A percentile compares a stretch with the other conserved stretches of the same genome.
Conservation (phyloP, 1,139 yeast genomes). For the Sugiyamaella pinicola region DNA sequence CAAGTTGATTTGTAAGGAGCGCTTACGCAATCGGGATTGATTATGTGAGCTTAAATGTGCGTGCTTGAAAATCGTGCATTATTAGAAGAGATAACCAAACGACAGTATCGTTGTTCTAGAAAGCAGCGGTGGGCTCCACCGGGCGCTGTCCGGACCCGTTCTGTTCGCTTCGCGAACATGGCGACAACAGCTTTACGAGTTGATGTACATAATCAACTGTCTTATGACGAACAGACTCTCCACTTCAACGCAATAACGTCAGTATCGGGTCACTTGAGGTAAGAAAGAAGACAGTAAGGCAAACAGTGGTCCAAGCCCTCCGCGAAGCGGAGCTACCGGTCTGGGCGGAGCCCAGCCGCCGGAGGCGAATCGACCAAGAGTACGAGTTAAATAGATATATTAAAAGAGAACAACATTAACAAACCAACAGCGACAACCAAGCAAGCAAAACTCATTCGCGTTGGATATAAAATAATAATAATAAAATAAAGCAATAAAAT, state of each 20-base stretch:
- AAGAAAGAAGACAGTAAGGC: no score
- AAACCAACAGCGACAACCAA: neutral
- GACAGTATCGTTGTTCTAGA: no score
- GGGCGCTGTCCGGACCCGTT: no score
- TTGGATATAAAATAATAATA: constrained; percentile 1
- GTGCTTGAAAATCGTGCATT: no score
- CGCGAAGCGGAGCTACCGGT: neutral
- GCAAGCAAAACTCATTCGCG: neutral
- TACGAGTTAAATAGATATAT: neutral
- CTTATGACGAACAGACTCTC: neutral
- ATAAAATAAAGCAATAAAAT: neutral
- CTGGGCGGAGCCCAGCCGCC: constrained; percentile 9
- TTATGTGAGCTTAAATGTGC: neutral
- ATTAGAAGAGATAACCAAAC: no score
- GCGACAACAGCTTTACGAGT: no score
- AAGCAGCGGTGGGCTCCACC: no score
- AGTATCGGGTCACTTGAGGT: no score
- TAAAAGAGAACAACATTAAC: neutral
- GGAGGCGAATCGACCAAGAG: neutral
- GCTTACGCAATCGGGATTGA: neutral
- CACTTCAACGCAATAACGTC: no score
- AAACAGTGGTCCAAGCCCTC: no score
- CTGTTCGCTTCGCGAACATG: no score
- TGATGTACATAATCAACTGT: neutral
- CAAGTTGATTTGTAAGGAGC: neutral